These are phyloP conservation scores for Rhizophagus sp. DNA, from an alignment of 192 early-diverging fungal species.

Conservation along the genomic window DNA sequence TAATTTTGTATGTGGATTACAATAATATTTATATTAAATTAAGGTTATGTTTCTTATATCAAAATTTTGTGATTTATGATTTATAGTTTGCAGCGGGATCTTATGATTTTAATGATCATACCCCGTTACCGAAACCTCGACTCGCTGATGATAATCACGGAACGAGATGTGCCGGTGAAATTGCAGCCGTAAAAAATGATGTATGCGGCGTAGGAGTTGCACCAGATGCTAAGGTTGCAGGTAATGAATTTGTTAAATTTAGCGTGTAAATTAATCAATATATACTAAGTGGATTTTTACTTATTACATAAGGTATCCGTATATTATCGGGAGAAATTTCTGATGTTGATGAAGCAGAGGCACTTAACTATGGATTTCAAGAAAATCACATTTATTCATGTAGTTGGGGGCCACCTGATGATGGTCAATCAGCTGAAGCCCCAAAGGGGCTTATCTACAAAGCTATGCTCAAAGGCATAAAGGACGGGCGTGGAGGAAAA, in stretches of 20 bases:
- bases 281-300: neutral
- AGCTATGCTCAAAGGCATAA: constrained; percentile 85
- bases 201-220: constrained; percentile 96
- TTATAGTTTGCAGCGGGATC: constrained; percentile 78
- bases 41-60: neutral
- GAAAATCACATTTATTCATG: constrained; percentile 96
- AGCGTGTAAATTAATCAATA: neutral
- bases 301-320: constrained; percentile 61
- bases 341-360: constrained; percentile 90
- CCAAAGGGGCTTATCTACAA: constrained; percentile 78
- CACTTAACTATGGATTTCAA: constrained; percentile 86
- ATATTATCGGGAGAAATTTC: constrained; percentile 88
- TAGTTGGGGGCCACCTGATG: constrained; percentile 93
- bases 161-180: constrained; percentile 96
- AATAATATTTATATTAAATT: neutral
- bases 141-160: constrained; percentile 86
- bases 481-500: constrained; percentile 79
- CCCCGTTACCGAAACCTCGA: constrained; percentile 70
- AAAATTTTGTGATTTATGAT: neutral
- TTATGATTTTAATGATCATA: constrained; percentile 92
- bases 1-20: constrained; percentile 76
- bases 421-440: constrained; percentile 82
- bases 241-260: constrained; percentile 41
- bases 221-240: constrained; percentile 82
- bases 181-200: constrained; percentile 88